Evolutionary conservation across 139 green algal species (phyloP).

Genomic region (Limnomonas spitsbergensis): DNA sequence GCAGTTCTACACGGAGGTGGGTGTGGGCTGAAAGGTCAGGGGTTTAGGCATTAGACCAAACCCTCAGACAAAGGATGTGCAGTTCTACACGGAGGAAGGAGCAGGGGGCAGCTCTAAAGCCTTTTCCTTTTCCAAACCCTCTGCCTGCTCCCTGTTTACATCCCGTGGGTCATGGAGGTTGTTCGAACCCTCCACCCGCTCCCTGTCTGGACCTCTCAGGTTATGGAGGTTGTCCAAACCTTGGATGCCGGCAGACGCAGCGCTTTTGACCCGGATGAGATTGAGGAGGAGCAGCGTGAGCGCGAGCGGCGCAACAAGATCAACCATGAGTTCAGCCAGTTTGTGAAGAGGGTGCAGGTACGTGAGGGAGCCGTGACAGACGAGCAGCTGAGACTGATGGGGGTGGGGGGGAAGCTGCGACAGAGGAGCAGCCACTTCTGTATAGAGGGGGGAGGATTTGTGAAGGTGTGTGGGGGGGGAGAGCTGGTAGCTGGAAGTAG

Average conservation of each 20-base stretch:
- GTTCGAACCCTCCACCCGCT: no score
- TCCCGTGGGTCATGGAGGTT: no score
- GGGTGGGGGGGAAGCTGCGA: neutral
- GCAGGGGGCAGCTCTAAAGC: conserved; percentile 24
- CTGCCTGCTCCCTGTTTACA: no score
- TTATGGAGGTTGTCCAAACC: conserved; percentile 92
- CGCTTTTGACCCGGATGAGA: conserved; percentile 97
- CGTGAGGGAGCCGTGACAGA: conserved; percentile 41
- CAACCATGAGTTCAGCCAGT: conserved; percentile 74
- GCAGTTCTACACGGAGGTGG: conserved; percentile 82
- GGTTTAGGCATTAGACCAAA: no score
- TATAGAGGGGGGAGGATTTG: neutral
- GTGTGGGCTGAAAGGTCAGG: conserved; percentile 58
- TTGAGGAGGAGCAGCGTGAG: conserved; percentile 97
- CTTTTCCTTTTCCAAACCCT: no score
- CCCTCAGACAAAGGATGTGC: conserved; percentile 94
- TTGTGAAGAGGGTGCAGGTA: conserved; percentile 57
- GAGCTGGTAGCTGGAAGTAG: no score
- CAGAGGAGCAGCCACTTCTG: neutral
- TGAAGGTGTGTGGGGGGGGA: no score
- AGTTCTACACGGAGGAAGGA: conserved; percentile 87
- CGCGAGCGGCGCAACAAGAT: conserved; percentile 88
- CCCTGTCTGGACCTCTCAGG: conserved; percentile 22
- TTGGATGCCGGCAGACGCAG: conserved; percentile 78
- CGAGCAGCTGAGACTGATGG: neutral